Conservation (phyloP, 2,329 filamentous ascomycete species). For the Pyrenochaeta sp. region DNA sequence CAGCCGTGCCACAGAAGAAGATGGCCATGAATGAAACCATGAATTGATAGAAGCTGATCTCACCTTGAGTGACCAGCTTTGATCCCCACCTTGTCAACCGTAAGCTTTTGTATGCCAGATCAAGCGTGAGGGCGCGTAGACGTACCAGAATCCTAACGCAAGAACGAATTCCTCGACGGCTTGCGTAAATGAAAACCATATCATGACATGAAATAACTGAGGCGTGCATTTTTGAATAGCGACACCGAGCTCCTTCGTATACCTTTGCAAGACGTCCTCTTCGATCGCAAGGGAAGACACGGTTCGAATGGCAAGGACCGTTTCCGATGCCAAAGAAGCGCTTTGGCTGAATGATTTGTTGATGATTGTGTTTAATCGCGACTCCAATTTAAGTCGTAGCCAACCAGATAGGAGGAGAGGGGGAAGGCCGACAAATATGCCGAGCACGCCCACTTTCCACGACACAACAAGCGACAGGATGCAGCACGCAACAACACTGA, state of each 20-base stretch:
- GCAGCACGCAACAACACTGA: slow-evolving; percentile 14
- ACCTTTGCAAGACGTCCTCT: slow-evolving; percentile 61
- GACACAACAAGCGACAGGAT: slow-evolving; percentile 17
- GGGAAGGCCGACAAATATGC: slow-evolving; percentile 16
- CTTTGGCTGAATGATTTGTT: slow-evolving; percentile 70
- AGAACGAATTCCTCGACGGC: slow-evolving; percentile 77
- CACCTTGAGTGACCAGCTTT: slow-evolving; percentile 34
- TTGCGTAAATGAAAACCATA: slow-evolving; percentile 82
- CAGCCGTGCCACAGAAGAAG: too few species aligned
- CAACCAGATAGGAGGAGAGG: slow-evolving; percentile 13
- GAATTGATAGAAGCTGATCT: slow-evolving; percentile 83
- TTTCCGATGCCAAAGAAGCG: slow-evolving; percentile 62
- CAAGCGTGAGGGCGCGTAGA: too few species aligned
- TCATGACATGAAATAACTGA: slow-evolving; percentile 18
- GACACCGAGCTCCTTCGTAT: slow-evolving; percentile 70
- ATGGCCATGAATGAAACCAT: slow-evolving; percentile 2
- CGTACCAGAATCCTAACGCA: slow-evolving; percentile 85
- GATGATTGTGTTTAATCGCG: slow-evolving; percentile 48
- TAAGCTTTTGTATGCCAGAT: too few species aligned
- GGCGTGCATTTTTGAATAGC: slow-evolving; percentile 27
- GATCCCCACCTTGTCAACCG: too few species aligned
- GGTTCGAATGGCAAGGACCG: slow-evolving; percentile 72
- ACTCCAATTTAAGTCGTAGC: slow-evolving; percentile 85
- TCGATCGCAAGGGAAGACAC: slow-evolving; percentile 89
- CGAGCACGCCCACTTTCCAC: slow-evolving; percentile 23